Evolutionary conservation across 177 flowering plant genomes (phyloP).

Genomic region (Vitis hybrid): DNA sequence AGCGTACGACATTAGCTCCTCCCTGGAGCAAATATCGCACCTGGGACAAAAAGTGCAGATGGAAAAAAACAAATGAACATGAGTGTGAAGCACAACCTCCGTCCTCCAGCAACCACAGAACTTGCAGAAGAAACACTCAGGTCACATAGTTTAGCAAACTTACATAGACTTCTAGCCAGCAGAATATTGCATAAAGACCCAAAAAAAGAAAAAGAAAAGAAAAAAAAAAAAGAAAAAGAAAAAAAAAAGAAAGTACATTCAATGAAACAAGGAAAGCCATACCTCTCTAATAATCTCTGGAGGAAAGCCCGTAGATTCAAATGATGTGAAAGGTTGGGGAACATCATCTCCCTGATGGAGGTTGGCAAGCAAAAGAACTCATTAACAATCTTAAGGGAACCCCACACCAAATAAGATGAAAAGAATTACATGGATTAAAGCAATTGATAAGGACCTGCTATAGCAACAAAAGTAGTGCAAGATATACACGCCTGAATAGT

Average conservation of each 20-base stretch:
- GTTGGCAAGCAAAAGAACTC: neutral
- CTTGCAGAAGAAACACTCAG: conserved; percentile 25
- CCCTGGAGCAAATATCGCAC: conserved; percentile 99
- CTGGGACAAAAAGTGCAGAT: conserved; percentile 78
- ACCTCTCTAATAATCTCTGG: conserved; percentile 91
- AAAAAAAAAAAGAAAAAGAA: neutral
- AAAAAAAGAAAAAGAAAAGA: neutral
- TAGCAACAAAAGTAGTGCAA: too few species aligned
- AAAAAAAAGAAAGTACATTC: neutral
- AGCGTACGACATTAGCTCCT: conserved; percentile 99
- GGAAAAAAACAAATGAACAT: conserved; percentile 42
- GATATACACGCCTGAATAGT: too few species aligned
- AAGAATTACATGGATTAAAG: neutral
- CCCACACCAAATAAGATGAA: neutral
- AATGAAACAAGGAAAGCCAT: conserved; percentile 7
- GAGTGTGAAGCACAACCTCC: conserved; percentile 46
- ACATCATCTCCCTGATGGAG: conserved; percentile 63
- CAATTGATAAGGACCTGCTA: neutral
- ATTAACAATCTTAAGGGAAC: neutral
- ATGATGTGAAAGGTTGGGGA: conserved; percentile 75
- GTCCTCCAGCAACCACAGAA: conserved; percentile 44
- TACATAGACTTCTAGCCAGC: conserved; percentile 20
- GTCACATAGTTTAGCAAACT: conserved; percentile 14
- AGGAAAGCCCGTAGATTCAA: conserved; percentile 84
- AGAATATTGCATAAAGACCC: conserved; percentile 6